phyloP scores from a whole-genome alignment of 805 yeast species.

The Starmerella bombicola region DNA sequence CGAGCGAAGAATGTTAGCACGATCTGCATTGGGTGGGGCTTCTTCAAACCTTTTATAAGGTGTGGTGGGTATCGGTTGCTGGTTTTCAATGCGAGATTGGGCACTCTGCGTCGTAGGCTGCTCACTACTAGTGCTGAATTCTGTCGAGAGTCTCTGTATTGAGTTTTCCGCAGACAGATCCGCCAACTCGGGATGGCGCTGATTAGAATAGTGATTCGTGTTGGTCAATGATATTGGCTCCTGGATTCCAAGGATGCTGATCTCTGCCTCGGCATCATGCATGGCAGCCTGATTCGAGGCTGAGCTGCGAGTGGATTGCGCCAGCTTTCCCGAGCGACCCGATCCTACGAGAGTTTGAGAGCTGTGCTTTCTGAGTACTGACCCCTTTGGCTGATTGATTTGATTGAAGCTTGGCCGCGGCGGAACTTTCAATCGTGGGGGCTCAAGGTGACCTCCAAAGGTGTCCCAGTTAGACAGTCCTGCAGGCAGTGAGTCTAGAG shows the following conservation, averaged over 20 bases:
- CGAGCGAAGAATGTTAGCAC: neutral
- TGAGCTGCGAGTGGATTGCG: neutral
- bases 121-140: neutral
- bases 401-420: no score
- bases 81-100: neutral
- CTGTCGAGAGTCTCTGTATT: neutral
- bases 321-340: neutral
- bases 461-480: constrained; percentile 15
- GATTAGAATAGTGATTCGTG: neutral
- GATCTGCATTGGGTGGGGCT: no score
- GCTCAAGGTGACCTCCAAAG: constrained; percentile 7
- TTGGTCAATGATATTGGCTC: constrained; percentile 1
- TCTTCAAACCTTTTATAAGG: neutral
- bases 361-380: constrained; percentile 2
- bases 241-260: constrained; percentile 9
- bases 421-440: no score
- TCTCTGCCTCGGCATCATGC: constrained; percentile 9
- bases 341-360: constrained; percentile 10
- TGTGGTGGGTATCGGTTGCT: neutral
- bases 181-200: neutral
- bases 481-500: constrained; percentile 16
- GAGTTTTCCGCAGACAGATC: neutral
- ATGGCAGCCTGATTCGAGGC: neutral
- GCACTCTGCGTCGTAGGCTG: neutral
- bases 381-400: no score